Evolutionary conservation across 2,329 filamentous ascomycete genomes (phyloP).

Genomic region (Aureobasidium sp.): DNA sequence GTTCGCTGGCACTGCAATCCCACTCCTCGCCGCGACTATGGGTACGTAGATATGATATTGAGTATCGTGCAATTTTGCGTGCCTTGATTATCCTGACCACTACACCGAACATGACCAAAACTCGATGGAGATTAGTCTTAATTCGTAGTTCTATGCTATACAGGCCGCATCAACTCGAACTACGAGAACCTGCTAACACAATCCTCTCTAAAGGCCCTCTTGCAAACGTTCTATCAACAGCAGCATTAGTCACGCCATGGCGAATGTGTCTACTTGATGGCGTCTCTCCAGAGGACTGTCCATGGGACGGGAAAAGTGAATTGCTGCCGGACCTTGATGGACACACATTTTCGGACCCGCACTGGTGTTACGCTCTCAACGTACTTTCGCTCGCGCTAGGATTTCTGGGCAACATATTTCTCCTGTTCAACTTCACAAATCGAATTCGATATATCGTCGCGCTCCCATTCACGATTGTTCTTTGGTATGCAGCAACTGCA

Average conservation of each 20-base stretch:
- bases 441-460: slow-evolving; percentile 72
- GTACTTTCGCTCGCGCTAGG: slow-evolving; percentile 68
- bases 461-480: slow-evolving; percentile 70
- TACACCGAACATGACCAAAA: neutral
- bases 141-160: too few species aligned
- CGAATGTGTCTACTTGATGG: slow-evolving; percentile 44
- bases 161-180: too few species aligned
- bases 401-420: slow-evolving; percentile 67
- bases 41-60: neutral
- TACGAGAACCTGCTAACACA: slow-evolving; percentile 52
- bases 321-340: slow-evolving; percentile 44
- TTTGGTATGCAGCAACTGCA: slow-evolving; percentile 60
- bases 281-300: slow-evolving; percentile 23
- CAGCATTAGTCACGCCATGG: slow-evolving; percentile 73
- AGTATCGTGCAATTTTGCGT: neutral
- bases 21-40: slow-evolving; percentile 12
- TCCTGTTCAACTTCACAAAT: slow-evolving; percentile 80
- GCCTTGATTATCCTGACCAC: too few species aligned
- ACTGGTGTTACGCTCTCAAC: slow-evolving; percentile 68
- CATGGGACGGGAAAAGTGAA: slow-evolving; percentile 17
- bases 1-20: slow-evolving; percentile 29
- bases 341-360: slow-evolving; percentile 55
- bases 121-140: too few species aligned
- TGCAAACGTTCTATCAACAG: slow-evolving; percentile 81
- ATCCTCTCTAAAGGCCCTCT: slow-evolving; percentile 51